Base-by-base conservation (phyloP, 345 rosid species). In the Gossypium raimondii region DNA sequence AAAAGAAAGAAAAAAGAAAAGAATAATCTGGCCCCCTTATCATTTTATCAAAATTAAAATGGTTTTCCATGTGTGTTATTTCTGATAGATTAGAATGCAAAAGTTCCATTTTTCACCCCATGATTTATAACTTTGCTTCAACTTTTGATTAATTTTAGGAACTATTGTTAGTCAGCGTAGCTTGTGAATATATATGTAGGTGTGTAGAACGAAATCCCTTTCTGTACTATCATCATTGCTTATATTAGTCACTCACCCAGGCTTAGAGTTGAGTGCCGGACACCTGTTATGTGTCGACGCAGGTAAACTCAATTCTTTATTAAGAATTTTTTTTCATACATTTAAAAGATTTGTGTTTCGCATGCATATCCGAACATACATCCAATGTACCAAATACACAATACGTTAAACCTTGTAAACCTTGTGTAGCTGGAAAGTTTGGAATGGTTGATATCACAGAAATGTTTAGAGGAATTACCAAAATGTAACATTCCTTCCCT, bases 181-280 rank as follows among this genome's bases (percentile, higher is more conserved):
- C 70, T 63, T 80, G 82, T 87, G 80, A 79, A 86, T 84, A 83
- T 29, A 86, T 84, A 83, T 29, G 25, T 59, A 59, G 63, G 25
- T 13, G 7, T 27, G 44, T 27, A 61, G 79, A 82, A 59, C 65
- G 18, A 34, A 60, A 70, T 65, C 77, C 60, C 80, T 61, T 59
- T 74, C 61, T 47, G 73, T 45, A 62, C 24, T 52, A 52, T 51
- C 11, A 44, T 41, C 11, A 44, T 41, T 59, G 63, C 65, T 22
- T 27, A 60, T 61, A 13, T 61, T 61, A 27, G 66, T 13, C 66
- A 27, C 66, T 59, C 29, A 27, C 18, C n/a, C 16, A 18, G 10
- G 29, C 41, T 25, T 11, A 24, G 63, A 11, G 8, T 11, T 11
- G 63, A 57, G 34, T 57, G 34, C 13, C 3, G 29, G 62, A 57